Conservation (phyloP, 228 moss, liverwort and hornwort species). For the Sphagnum fallax region DNA sequence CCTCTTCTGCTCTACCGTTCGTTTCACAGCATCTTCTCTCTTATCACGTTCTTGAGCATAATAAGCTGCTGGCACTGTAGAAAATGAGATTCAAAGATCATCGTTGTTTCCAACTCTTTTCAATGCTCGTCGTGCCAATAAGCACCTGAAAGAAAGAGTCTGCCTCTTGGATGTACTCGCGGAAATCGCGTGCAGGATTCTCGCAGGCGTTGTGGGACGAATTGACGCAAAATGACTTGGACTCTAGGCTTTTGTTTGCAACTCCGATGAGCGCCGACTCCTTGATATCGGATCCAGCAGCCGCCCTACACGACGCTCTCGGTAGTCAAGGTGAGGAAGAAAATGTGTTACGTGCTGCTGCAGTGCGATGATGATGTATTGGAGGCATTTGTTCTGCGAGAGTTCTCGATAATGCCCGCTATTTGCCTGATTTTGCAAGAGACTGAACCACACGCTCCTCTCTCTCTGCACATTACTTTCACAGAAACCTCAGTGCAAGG, state of each 20-base stretch:
- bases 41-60: no score
- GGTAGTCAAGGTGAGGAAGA: background rate
- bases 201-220: background rate
- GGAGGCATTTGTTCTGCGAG: background rate
- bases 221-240: background rate
- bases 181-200: background rate
- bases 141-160: no score
- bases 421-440: background rate
- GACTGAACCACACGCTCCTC: background rate
- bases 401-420: background rate
- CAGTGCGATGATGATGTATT: no score
- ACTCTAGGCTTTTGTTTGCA: background rate
- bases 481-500: background rate
- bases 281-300: background rate
- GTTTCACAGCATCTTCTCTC: no score
- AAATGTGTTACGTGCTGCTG: background rate
- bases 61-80: no score
- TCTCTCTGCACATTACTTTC: background rate
- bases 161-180: no score
- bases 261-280: background rate
- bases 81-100: no score
- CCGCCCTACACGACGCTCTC: background rate
- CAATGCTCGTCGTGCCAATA: no score
- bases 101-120: no score
- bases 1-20: no score